These are phyloP conservation scores for Heliamphora exappendiculata DNA, from an alignment of 148 eudicot genomes.

Conservation along the genomic window DNA sequence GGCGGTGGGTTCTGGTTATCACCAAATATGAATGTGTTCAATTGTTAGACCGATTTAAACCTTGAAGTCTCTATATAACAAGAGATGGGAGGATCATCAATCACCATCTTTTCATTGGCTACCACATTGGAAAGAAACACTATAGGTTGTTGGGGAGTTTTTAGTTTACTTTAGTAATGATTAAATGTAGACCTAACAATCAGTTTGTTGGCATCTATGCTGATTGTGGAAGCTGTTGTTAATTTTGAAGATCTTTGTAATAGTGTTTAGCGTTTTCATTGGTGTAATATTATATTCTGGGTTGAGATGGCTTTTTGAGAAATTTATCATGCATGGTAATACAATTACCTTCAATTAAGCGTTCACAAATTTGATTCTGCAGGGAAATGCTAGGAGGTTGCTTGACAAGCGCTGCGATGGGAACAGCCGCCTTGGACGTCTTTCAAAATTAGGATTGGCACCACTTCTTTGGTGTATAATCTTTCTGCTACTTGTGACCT, in stretches of 20 bases:
- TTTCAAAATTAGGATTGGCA: constrained; percentile 83
- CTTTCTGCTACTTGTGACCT: constrained; percentile 61
- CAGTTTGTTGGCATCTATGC: neutral
- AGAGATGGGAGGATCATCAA: neutral
- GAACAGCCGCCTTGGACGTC: constrained; percentile 59
- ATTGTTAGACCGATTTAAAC: neutral
- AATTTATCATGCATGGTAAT: neutral
- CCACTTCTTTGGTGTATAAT: constrained; percentile 75
- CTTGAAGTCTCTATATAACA: neutral
- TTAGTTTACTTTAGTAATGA: neutral
- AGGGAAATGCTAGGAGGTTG: constrained; percentile 93
- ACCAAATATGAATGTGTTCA: neutral
- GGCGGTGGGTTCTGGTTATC: neutral
- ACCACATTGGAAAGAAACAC: neutral
- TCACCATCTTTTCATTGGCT: neutral
- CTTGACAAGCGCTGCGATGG: constrained; percentile 78
- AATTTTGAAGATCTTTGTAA: neutral
- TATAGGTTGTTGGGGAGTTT: neutral
- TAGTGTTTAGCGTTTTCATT: neutral
- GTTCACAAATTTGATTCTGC: constrained; percentile 17
- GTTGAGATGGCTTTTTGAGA: neutral
- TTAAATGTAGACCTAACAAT: neutral
- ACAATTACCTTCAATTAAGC: neutral
- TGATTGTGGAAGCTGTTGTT: neutral
- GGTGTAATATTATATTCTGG: neutral